These are phyloP conservation scores for Globisporangium lucens DNA, from an alignment of 352 stramenopile species.

Conservation along the genomic window DNA sequence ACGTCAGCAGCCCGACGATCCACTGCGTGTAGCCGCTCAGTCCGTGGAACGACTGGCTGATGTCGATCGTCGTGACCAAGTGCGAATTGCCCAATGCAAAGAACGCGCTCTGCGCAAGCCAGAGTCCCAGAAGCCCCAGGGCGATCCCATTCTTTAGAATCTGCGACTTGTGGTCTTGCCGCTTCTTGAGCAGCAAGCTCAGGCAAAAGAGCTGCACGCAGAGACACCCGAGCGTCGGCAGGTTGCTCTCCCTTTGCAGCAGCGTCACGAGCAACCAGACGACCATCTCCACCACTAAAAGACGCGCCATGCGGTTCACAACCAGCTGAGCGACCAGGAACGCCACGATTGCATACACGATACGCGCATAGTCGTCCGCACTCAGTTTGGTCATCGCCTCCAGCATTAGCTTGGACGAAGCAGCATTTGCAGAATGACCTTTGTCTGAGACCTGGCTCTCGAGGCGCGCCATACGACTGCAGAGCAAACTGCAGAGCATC, in stretches of 20 bases:
- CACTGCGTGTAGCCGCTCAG: slow-evolving; percentile 75
- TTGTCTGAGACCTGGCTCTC: neutral
- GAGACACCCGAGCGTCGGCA: slow-evolving; percentile 57
- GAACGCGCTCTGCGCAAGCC: slow-evolving; percentile 71
- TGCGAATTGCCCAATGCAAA: slow-evolving; percentile 88
- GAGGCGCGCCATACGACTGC: slow-evolving; percentile 12
- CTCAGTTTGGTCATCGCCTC: slow-evolving; percentile 9
- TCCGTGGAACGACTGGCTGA: slow-evolving; percentile 85
- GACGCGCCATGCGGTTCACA: slow-evolving; percentile 9
- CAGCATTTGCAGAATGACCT: neutral
- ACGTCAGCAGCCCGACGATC: slow-evolving; percentile 76
- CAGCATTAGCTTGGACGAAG: neutral
- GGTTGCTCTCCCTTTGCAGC: slow-evolving; percentile 56
- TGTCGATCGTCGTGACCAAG: slow-evolving; percentile 87
- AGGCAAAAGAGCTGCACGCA: slow-evolving; percentile 41
- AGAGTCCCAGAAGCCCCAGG: slow-evolving; percentile 29
- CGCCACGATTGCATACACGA: slow-evolving; percentile 38
- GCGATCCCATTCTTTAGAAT: slow-evolving; percentile 10
- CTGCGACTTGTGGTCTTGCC: neutral
- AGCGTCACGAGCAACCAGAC: slow-evolving; percentile 60
- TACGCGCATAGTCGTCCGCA: slow-evolving; percentile 39
- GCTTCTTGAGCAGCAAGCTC: slow-evolving; percentile 21
- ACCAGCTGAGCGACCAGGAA: slow-evolving; percentile 15
- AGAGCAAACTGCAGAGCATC: slow-evolving; percentile 23
- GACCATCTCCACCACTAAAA: slow-evolving; percentile 37